These are phyloP conservation scores for Neofusicoccum ribis DNA, from an alignment of 2,329 filamentous ascomycete genomes.

Conservation along the genomic window DNA sequence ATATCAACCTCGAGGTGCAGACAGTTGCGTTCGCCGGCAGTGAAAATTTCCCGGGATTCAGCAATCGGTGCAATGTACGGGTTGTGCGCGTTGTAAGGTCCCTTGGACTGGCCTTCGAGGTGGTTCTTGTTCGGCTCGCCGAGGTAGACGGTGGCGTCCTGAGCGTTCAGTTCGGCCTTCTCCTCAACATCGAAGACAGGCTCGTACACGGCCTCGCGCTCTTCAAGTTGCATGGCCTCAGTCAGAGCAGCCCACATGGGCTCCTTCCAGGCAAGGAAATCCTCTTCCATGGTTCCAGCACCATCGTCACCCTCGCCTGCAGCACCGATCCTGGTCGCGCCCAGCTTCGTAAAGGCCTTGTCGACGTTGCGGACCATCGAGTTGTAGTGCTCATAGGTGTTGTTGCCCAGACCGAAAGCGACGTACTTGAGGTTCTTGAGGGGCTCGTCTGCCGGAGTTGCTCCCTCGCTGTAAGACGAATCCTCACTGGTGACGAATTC, in stretches of 20 bases:
- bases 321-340: slow-evolving; percentile 78
- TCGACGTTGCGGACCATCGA: slow-evolving; percentile 94
- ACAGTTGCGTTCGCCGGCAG: slow-evolving; percentile 86
- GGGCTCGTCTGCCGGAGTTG: slow-evolving; percentile 57
- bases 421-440: slow-evolving; percentile 88
- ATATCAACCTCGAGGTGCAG: slow-evolving; percentile 95
- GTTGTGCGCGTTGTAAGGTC: slow-evolving; percentile 94
- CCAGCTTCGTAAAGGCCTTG: slow-evolving; percentile 76
- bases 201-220: slow-evolving; percentile 95
- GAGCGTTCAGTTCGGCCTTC: slow-evolving; percentile 68
- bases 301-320: slow-evolving; percentile 97
- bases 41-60: slow-evolving; percentile 90
- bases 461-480: slow-evolving; percentile 72
- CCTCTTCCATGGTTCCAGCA: slow-evolving; percentile 98
- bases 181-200: slow-evolving; percentile 84
- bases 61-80: slow-evolving; percentile 93
- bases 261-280: slow-evolving; percentile 98
- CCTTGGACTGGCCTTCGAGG: slow-evolving; percentile 78
- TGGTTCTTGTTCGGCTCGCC: slow-evolving; percentile 97
- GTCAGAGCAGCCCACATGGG: slow-evolving; percentile 92
- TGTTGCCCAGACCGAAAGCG: slow-evolving; percentile 94
- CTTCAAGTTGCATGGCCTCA: slow-evolving; percentile 82
- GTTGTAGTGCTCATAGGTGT: slow-evolving; percentile 99
- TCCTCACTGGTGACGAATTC: slow-evolving; percentile 89
- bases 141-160: slow-evolving; percentile 82